phyloP scores from a whole-genome alignment of 139 green algal species.

The Haematococcus lacustris region DNA sequence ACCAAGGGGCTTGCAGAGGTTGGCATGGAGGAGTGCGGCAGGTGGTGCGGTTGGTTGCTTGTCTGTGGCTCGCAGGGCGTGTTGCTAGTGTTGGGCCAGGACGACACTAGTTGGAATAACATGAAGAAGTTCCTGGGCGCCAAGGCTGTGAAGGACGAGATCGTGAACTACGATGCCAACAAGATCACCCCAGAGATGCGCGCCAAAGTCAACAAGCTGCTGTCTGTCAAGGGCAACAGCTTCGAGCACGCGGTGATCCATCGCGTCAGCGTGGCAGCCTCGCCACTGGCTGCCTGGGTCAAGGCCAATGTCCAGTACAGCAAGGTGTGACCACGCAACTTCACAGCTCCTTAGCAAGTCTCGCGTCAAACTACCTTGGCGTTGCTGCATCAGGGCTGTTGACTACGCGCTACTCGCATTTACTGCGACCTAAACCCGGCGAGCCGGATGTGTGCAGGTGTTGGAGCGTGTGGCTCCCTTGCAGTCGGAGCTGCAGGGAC shows the following conservation, averaged over 20 bases:
- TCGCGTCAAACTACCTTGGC: too few relatives aligned
- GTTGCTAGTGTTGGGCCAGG: slow-evolving; percentile 60
- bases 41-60: too few relatives aligned
- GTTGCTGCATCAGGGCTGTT: too few relatives aligned
- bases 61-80: too few relatives aligned
- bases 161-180: slow-evolving; percentile 78
- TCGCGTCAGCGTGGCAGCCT: slow-evolving; percentile 63
- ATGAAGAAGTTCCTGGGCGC: slow-evolving; percentile 81
- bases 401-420: too few relatives aligned
- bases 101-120: slow-evolving; percentile 74
- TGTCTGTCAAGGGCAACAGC: slow-evolving; percentile 46
- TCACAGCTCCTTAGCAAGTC: background rate
- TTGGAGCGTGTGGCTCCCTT: slow-evolving; percentile 59
- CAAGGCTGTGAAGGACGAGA: slow-evolving; percentile 49
- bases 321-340: too few relatives aligned
- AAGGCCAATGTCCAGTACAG: slow-evolving; percentile 52
- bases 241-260: slow-evolving; percentile 67
- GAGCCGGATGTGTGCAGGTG: too few relatives aligned
- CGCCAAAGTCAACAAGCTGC: slow-evolving; percentile 34
- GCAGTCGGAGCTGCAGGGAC: slow-evolving; percentile 45
- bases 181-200: slow-evolving; percentile 32
- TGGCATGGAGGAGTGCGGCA: too few relatives aligned
- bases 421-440: too few relatives aligned
- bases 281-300: slow-evolving; percentile 74
- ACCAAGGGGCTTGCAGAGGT: too few relatives aligned